Conservation (phyloP, 257 asterid species). For the Scutellaria barbata region DNA sequence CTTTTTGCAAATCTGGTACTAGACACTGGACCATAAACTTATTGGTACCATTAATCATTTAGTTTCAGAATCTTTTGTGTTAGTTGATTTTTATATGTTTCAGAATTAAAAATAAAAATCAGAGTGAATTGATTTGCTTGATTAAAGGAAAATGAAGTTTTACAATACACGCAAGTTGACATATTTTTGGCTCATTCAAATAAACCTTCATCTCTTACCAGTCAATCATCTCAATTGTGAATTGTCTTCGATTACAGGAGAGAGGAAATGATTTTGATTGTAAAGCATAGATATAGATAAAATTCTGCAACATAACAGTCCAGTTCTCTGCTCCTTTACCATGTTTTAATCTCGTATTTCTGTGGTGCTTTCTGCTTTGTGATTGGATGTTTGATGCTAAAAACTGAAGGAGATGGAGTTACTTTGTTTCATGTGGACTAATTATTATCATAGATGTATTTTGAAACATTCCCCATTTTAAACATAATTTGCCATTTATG, state of each 20-base stretch:
- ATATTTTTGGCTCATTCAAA: not conserved
- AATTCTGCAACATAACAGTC: no score
- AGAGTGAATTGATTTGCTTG: not conserved
- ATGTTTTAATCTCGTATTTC: no score
- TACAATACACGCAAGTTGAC: not conserved
- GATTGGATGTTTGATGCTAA: no score
- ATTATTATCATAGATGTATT: no score
- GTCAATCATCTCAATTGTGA: not conserved
- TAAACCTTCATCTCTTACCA: not conserved
- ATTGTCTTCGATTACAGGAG: not conserved
- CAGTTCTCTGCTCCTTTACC: no score
- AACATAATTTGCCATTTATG: not conserved
- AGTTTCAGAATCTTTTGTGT: not conserved
- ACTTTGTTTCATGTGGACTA: no score
- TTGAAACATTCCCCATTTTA: no score
- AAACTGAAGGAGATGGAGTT: no score
- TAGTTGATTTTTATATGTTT: not conserved
- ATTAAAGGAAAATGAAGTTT: constrained; percentile 4
- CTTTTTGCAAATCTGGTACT: not conserved
- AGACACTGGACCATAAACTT: not conserved
- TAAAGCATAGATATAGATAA: not conserved
- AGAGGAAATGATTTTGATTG: not conserved
- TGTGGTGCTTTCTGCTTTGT: no score
- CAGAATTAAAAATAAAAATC: not conserved
- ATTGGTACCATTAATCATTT: not conserved